phyloP scores from a whole-genome alignment of 768 basidiomycete genomes.

The Tylopilus vinaceipallidus region DNA sequence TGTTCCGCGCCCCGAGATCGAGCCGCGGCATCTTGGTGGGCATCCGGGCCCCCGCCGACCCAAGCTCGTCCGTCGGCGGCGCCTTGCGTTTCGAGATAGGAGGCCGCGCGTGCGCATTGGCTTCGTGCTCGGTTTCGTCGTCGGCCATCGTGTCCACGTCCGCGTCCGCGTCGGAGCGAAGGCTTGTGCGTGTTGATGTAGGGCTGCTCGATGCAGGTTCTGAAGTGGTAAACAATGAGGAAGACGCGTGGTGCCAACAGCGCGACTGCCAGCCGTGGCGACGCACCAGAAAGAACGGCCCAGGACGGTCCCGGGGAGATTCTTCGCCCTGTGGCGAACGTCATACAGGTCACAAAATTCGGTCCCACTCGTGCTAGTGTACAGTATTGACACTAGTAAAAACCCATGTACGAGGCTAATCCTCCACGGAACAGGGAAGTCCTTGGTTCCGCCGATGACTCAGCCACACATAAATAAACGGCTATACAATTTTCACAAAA shows the following conservation, averaged over 20 bases:
- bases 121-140: slow-evolving; percentile 18
- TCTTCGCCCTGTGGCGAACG: not conserved
- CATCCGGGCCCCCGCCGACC: slow-evolving; percentile 1
- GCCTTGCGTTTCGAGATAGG: slow-evolving; percentile 31
- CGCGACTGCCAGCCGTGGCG: not conserved
- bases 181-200: slow-evolving; percentile 12
- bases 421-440: no score
- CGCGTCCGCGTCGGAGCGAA: slow-evolving; percentile 13
- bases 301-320: slow-evolving; percentile 30
- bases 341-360: not conserved
- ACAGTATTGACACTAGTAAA: no score
- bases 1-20: no score
- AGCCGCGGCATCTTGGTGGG: slow-evolving; percentile 23
- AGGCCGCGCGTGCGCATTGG: not conserved
- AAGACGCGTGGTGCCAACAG: not conserved
- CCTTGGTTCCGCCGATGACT: no score
- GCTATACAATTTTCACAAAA: not conserved
- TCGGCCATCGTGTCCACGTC: slow-evolving; percentile 22
- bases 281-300: slow-evolving; percentile 26
- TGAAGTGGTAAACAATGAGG: not conserved
- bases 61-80: slow-evolving; percentile 5
- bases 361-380: not conserved
- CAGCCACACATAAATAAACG: no score
- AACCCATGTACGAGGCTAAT: no score
- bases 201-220: slow-evolving; percentile 23